Conservation (phyloP, 202 grass and related monocot genomes). For the Zizania palustris region DNA sequence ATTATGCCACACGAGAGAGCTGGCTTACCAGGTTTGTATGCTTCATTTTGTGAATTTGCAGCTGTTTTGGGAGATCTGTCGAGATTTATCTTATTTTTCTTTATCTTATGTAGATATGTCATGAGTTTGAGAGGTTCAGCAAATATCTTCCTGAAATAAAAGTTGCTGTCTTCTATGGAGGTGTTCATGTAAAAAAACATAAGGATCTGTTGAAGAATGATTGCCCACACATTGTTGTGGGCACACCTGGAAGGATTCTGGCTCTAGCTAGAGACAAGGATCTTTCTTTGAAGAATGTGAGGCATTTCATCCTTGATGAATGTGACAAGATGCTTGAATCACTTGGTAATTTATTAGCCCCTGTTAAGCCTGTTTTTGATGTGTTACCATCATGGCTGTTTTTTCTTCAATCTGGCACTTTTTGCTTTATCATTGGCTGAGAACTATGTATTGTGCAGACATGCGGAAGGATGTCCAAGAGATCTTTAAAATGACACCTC, state of each 20-base stretch:
- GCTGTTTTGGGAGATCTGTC: background rate
- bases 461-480: constrained; percentile 99
- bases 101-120: constrained; percentile 66
- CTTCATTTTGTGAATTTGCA: background rate
- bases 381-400: background rate
- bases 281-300: constrained; percentile 97
- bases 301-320: constrained; percentile 99
- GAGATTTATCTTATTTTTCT: constrained; percentile 7
- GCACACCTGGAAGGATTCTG: constrained; percentile 94
- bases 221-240: constrained; percentile 95
- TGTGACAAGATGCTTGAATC: constrained; percentile 99
- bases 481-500: constrained; percentile 99
- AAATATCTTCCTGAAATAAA: constrained; percentile 86
- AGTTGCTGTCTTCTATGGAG: constrained; percentile 97
- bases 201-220: constrained; percentile 98
- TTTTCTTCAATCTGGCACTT: background rate
- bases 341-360: constrained; percentile 60
- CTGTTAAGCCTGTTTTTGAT: background rate
- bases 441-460: constrained; percentile 50
- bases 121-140: constrained; percentile 99
- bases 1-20: constrained; percentile 88
- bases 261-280: constrained; percentile 89
- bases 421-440: background rate
- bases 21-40: constrained; percentile 86
- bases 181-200: constrained; percentile 92